These are phyloP conservation scores for Biscogniauxia marginata DNA, from an alignment of 2,329 filamentous ascomycete species.

Conservation along the genomic window DNA sequence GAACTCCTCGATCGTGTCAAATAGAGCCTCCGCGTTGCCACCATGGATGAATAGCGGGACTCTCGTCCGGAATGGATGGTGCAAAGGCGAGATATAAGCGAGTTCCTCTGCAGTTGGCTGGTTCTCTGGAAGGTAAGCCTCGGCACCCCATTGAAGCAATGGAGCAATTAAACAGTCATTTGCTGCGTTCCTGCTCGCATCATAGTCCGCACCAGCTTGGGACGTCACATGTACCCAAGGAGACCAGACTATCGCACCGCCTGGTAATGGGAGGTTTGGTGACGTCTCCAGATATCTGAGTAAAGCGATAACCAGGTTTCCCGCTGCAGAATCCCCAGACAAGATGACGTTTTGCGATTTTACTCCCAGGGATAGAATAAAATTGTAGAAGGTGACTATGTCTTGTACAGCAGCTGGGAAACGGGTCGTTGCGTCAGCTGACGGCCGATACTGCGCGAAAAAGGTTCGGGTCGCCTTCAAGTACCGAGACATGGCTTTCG, in stretches of 20 bases:
- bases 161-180: conserved; percentile 2
- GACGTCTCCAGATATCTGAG: conserved; percentile 11
- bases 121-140: conserved; percentile 9
- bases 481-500: conserved; percentile 6
- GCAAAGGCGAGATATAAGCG: conserved; percentile 16
- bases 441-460: conserved; percentile 20
- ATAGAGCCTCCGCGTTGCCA: conserved; percentile 4
- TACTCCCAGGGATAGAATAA: conserved; percentile 11
- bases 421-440: conserved; percentile 7
- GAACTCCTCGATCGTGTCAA: conserved; percentile 7
- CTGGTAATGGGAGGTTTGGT: conserved; percentile 7
- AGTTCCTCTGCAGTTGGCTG: conserved; percentile 7
- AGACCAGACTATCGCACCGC: conserved; percentile 15
- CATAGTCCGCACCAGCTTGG: conserved; percentile 9
- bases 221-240: conserved; percentile 18
- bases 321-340: conserved; percentile 10
- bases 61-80: conserved; percentile 10
- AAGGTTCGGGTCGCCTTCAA: conserved; percentile 9
- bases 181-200: not conserved
- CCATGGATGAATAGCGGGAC: conserved; percentile 12
- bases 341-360: conserved; percentile 8
- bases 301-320: conserved; percentile 11
- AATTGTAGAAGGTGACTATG: conserved; percentile 16
- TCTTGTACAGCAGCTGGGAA: conserved; percentile 25
- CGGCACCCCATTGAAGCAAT: conserved; percentile 13